Percentiles rank a stretch among this genome's conserved stretches.
These are phyloP conservation scores for Leccinum subtestaceum DNA, from an alignment of 768 basidiomycete species.

Conservation along the genomic window DNA sequence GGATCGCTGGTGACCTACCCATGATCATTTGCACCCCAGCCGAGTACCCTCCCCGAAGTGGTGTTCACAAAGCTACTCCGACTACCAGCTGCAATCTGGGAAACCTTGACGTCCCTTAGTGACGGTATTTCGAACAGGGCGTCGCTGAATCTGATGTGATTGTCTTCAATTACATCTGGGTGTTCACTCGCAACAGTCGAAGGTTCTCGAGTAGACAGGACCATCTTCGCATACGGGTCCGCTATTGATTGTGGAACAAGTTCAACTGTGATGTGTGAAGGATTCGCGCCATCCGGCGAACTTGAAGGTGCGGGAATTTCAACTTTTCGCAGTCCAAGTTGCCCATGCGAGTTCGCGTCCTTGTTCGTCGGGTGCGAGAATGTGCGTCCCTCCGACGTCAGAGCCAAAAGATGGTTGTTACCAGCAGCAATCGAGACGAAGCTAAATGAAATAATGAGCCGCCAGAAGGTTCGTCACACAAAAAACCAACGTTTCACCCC, in stretches of 20 bases:
- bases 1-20: slow-evolving; percentile 46
- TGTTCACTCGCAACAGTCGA: slow-evolving; percentile 26
- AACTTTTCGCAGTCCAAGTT: slow-evolving; percentile 75
- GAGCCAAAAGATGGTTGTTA: slow-evolving; percentile 64
- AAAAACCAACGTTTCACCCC: slow-evolving; percentile 64
- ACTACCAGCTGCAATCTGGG: slow-evolving; percentile 69
- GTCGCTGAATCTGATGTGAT: slow-evolving; percentile 62
- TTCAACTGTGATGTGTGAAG: slow-evolving; percentile 44
- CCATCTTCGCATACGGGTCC: slow-evolving; percentile 49
- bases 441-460: slow-evolving; percentile 36
- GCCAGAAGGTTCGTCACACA: not conserved
- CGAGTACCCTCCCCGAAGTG: slow-evolving; percentile 67
- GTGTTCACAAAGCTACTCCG: slow-evolving; percentile 75
- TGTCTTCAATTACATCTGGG: slow-evolving; percentile 31
- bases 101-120: slow-evolving; percentile 58
- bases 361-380: slow-evolving; percentile 76
- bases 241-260: slow-evolving; percentile 54
- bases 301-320: slow-evolving; percentile 39
- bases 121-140: slow-evolving; percentile 75
- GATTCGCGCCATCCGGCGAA: slow-evolving; percentile 12
- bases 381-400: slow-evolving; percentile 70
- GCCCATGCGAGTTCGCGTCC: slow-evolving; percentile 75
- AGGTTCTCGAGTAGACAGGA: slow-evolving; percentile 36
- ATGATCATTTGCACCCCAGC: slow-evolving; percentile 87
- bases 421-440: slow-evolving; percentile 76